A percentile compares a stretch with the other conserved stretches of the same genome.
Evolutionary conservation across 352 stramenopile species (phyloP).

Genomic region (Phytophthora megakarya): DNA sequence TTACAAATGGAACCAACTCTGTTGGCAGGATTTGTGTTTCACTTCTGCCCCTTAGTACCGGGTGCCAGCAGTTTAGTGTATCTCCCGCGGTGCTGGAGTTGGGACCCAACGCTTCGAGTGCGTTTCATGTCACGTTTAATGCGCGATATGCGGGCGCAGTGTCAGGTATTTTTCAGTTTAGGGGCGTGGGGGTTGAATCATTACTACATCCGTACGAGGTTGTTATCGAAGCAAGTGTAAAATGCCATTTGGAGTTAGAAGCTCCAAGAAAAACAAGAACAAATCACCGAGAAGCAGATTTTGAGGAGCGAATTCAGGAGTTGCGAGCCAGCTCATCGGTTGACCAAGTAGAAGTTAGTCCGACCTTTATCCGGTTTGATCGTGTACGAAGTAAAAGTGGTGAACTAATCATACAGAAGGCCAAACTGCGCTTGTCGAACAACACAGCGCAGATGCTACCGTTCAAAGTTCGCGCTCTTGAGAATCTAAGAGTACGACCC

Average conservation of each 20-base stretch:
- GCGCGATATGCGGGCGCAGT: constrained; percentile 63
- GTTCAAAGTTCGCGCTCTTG: constrained; percentile 60
- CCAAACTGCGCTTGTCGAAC: constrained; percentile 62
- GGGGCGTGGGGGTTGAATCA: constrained; percentile 65
- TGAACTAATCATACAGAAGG: constrained; percentile 24
- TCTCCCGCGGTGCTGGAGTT: constrained; percentile 79
- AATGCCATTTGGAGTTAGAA: constrained; percentile 40
- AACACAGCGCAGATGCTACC: constrained; percentile 50
- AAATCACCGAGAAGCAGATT: background rate
- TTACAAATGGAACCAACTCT: constrained; percentile 66
- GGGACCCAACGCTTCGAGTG: constrained; percentile 53
- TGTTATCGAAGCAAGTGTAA: constrained; percentile 83
- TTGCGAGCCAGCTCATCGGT: constrained; percentile 48
- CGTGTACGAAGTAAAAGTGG: constrained; percentile 32
- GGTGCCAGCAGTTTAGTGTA: constrained; percentile 85
- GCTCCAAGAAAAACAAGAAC: constrained; percentile 7
- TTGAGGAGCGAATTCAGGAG: constrained; percentile 45
- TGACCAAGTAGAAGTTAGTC: constrained; percentile 56
- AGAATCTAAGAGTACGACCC: constrained; percentile 62
- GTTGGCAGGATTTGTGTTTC: constrained; percentile 77
- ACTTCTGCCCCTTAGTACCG: constrained; percentile 78
- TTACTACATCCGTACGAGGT: constrained; percentile 81
- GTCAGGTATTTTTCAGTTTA: constrained; percentile 87
- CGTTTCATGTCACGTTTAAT: constrained; percentile 74
- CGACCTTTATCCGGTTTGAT: constrained; percentile 68